These are phyloP conservation scores for Colletotrichum lindemuthianum DNA, from an alignment of 2,329 filamentous ascomycete species.

Conservation along the genomic window DNA sequence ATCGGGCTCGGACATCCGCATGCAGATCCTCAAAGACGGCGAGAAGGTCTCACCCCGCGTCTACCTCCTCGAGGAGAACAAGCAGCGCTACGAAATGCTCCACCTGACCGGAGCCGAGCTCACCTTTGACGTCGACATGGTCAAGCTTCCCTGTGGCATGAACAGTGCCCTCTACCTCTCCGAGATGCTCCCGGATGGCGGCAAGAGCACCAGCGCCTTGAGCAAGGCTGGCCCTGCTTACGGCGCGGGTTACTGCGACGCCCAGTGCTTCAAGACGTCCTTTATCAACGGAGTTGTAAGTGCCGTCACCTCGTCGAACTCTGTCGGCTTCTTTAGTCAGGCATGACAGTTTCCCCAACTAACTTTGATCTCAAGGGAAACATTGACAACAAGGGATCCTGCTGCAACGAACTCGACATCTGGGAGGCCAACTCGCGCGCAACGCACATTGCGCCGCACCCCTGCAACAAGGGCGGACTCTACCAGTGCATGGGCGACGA, in stretches of 20 bases:
- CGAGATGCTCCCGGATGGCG: constrained; percentile 71
- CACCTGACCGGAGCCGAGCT: constrained; percentile 69
- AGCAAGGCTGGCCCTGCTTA: constrained; percentile 68
- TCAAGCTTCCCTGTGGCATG: constrained; percentile 70
- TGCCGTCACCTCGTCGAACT: constrained; percentile 45
- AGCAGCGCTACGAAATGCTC: constrained; percentile 66
- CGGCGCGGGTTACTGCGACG: constrained; percentile 70
- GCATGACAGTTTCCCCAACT: constrained; percentile 30
- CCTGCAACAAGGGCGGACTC: constrained; percentile 58
- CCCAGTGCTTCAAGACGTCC: constrained; percentile 59
- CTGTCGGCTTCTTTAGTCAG: background rate
- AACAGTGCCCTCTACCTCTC: constrained; percentile 74
- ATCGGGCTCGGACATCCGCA: constrained; percentile 40
- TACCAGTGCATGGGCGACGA: constrained; percentile 49
- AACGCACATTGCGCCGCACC: constrained; percentile 67
- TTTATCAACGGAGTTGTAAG: constrained; percentile 57
- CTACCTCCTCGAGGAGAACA: constrained; percentile 64
- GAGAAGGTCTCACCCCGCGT: constrained; percentile 53
- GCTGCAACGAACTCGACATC: constrained; percentile 76
- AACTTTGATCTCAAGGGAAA: constrained; percentile 56
- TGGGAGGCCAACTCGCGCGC: constrained; percentile 72
- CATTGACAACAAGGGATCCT: constrained; percentile 66
- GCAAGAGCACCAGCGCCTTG: constrained; percentile 56
- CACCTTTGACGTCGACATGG: constrained; percentile 73
- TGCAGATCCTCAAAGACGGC: constrained; percentile 41